A percentile compares a stretch with the other conserved stretches of the same genome.
Conservation (phyloP, 1,284 basidiomycete genomes). For the Athelia sp. region DNA sequence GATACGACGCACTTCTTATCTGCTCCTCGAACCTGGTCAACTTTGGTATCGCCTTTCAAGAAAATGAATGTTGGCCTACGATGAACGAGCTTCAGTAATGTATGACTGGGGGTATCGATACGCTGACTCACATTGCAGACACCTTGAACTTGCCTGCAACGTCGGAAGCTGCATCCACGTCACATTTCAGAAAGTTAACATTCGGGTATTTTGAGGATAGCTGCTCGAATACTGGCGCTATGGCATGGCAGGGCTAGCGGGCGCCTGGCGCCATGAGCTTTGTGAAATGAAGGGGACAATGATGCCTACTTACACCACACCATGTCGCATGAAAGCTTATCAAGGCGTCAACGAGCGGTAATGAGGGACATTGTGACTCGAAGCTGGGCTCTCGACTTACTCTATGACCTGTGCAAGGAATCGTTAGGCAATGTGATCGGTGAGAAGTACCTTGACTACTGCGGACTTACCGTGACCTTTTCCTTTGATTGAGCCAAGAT, state of each 20-base stretch:
- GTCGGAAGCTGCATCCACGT: constrained; percentile 66
- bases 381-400: too few species aligned
- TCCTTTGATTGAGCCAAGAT: constrained; percentile 55
- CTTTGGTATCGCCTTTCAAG: constrained; percentile 58
- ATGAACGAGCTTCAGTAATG: not conserved
- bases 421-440: not conserved
- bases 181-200: constrained; percentile 77
- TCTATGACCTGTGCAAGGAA: constrained; percentile 60
- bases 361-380: constrained; percentile 8
- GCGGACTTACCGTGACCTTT: constrained; percentile 56
- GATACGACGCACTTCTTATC: constrained; percentile 43
- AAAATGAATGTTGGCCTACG: constrained; percentile 77
- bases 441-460: not conserved
- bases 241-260: constrained; percentile 79
- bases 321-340: not conserved
- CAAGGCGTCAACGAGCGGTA: not conserved
- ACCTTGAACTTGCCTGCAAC: constrained; percentile 58
- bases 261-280: constrained; percentile 30
- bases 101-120: constrained; percentile 1
- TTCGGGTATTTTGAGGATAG: constrained; percentile 59
- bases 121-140: constrained; percentile 54
- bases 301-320: not conserved
- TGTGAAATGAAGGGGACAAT: not conserved
- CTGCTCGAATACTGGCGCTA: constrained; percentile 67
- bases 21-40: constrained; percentile 67